Percentiles rank a stretch among this genome's conserved stretches.
phyloP scores from a whole-genome alignment of 352 stramenopile species.

The Pseudoperonospora humuli region DNA sequence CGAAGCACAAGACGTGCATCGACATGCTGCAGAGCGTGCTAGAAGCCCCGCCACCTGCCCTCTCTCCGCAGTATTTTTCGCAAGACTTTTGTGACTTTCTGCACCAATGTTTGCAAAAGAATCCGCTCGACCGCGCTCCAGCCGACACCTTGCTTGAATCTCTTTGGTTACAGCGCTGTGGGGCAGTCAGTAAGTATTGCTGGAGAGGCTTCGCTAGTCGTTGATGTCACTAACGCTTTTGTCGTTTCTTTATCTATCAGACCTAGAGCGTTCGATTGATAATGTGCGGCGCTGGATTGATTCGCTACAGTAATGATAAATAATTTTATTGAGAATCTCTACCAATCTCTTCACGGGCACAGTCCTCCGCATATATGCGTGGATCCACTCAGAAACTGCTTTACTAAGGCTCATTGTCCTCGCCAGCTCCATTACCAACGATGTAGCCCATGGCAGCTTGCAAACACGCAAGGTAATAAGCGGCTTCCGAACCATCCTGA shows the following conservation, averaged over 20 bases:
- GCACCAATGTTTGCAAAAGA: constrained; percentile 52
- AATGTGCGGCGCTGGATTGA: constrained; percentile 73
- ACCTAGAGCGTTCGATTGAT: constrained; percentile 23
- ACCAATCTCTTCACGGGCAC: constrained; percentile 16
- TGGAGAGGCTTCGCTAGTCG: neutral
- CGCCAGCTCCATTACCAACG: constrained; percentile 29
- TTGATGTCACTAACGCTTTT: constrained; percentile 3
- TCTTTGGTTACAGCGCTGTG: constrained; percentile 62
- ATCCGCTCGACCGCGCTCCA: constrained; percentile 50
- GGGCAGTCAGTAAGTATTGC: constrained; percentile 48
- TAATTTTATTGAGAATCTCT: constrained; percentile 18
- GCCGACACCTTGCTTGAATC: constrained; percentile 59
- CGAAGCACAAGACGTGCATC: constrained; percentile 72
- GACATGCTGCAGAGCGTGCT: constrained; percentile 79
- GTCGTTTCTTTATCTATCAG: constrained; percentile 8
- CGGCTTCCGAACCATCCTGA: constrained; percentile 64
- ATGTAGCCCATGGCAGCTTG: constrained; percentile 78
- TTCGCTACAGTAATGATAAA: constrained; percentile 48
- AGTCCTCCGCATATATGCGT: constrained; percentile 6
- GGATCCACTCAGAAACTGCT: neutral
- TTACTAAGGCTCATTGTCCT: constrained; percentile 15
- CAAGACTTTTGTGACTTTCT: constrained; percentile 69
- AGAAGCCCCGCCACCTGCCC: constrained; percentile 54
- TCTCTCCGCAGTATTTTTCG: constrained; percentile 65
- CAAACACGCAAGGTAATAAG: constrained; percentile 77